Evolutionary conservation across 2,329 filamentous ascomycete genomes (phyloP).

Genomic region (Aspergillus hiratsukae): DNA sequence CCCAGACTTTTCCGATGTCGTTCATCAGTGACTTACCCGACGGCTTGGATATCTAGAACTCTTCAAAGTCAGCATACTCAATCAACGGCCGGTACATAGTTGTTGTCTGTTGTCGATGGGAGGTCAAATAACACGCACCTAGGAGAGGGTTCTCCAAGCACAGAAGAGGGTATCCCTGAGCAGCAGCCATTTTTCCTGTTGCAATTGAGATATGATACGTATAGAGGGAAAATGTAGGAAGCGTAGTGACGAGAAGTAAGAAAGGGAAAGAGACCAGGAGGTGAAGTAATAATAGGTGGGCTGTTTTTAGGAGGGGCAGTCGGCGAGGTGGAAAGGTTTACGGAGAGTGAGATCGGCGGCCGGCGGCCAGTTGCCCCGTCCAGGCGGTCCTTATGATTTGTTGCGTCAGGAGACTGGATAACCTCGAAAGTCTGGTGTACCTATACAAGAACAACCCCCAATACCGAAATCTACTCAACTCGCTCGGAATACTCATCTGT

Average conservation of each 20-base stretch:
- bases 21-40: slow-evolving; percentile 48
- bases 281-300: slow-evolving; percentile 2
- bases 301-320: background rate
- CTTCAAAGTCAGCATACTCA: slow-evolving; percentile 16
- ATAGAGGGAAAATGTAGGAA: slow-evolving; percentile 3
- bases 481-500: background rate
- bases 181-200: slow-evolving; percentile 59
- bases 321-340: slow-evolving; percentile 1
- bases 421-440: background rate
- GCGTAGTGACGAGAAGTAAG: background rate
- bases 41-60: slow-evolving; percentile 76
- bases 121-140: slow-evolving; percentile 47
- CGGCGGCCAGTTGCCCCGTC: background rate
- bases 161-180: slow-evolving; percentile 80
- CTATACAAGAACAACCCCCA: background rate
- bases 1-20: background rate
- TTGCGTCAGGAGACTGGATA: background rate
- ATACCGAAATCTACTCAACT: background rate
- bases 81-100: background rate
- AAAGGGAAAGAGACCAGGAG: slow-evolving; percentile 7
- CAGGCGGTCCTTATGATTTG: background rate
- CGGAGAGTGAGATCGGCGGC: background rate
- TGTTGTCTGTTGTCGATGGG: background rate
- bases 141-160: slow-evolving; percentile 97
- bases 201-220: slow-evolving; percentile 6